These are phyloP conservation scores for Boeremia exigua DNA, from an alignment of 2,329 filamentous ascomycete species.

Conservation along the genomic window DNA sequence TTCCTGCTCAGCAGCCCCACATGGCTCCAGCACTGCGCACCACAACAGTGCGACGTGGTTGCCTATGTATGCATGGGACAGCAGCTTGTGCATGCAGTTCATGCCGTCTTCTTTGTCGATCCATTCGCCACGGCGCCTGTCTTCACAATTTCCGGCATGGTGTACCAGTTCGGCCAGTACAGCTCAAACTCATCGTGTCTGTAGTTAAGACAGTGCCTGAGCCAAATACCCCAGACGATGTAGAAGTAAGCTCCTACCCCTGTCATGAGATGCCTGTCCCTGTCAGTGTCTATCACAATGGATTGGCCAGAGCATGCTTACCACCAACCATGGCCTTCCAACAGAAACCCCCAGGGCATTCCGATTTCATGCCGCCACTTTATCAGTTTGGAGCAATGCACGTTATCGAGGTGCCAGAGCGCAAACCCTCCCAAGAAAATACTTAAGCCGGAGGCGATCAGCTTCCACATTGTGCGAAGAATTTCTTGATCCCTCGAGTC, in stretches of 20 bases:
- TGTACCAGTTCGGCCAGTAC: slow-evolving; percentile 69
- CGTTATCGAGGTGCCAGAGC: slow-evolving; percentile 81
- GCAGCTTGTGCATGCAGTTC: not conserved
- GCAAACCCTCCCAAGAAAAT: slow-evolving; percentile 77
- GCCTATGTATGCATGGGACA: not conserved
- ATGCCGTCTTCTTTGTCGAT: slow-evolving; percentile 40
- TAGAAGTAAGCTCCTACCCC: slow-evolving; percentile 84
- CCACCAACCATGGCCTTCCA: slow-evolving; percentile 79
- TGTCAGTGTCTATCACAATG: slow-evolving; percentile 13
- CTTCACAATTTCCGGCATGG: slow-evolving; percentile 59
- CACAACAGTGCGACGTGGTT: not conserved
- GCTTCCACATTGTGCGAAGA: slow-evolving; percentile 74
- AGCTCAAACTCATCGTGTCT: slow-evolving; percentile 74
- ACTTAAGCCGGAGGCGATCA: slow-evolving; percentile 71
- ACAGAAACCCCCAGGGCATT: slow-evolving; percentile 78
- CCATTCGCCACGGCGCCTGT: slow-evolving; percentile 22
- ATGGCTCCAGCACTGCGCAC: slow-evolving; percentile 2
- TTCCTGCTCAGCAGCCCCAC: slow-evolving; percentile 11
- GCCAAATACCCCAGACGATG: slow-evolving; percentile 83
- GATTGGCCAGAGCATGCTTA: slow-evolving; percentile 45
- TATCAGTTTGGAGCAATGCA: slow-evolving; percentile 71
- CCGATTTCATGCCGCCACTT: slow-evolving; percentile 71
- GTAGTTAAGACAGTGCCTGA: slow-evolving; percentile 76
- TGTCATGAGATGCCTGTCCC: slow-evolving; percentile 75
- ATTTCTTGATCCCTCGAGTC: slow-evolving; percentile 64